Percentiles rank a stretch among this genome's conserved stretches.
These are phyloP conservation scores for Gillenia trifoliata DNA, from an alignment of 306 rosid species.

Conservation along the genomic window DNA sequence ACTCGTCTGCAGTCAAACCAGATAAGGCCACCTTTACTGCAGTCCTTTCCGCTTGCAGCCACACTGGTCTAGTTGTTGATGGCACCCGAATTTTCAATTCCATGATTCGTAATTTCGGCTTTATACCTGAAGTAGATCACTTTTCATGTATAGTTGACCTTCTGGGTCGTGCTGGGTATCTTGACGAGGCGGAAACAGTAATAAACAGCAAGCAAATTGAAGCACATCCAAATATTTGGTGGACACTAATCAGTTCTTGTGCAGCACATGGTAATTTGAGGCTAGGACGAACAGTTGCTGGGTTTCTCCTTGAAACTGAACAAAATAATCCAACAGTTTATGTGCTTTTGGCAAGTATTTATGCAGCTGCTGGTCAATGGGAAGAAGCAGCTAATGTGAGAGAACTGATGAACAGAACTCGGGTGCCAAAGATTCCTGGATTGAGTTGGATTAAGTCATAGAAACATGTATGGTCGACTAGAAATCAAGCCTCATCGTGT, in stretches of 20 bases:
- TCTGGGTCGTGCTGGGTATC: slow-evolving; percentile 65
- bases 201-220: slow-evolving; percentile 41
- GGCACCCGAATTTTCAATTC: slow-evolving; percentile 48
- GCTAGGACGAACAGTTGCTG: slow-evolving; percentile 57
- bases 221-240: slow-evolving; percentile 58
- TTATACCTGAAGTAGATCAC: slow-evolving; percentile 56
- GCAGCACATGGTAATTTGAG: slow-evolving; percentile 68
- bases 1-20: slow-evolving; percentile 40
- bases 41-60: slow-evolving; percentile 80
- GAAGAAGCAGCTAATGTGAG: slow-evolving; percentile 69
- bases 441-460: slow-evolving; percentile 55
- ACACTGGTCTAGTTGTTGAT: slow-evolving; percentile 61
- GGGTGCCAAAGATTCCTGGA: slow-evolving; percentile 56
- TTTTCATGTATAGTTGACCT: slow-evolving; percentile 76
- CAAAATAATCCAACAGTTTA: slow-evolving; percentile 56
- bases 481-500: too few relatives aligned
- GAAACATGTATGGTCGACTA: not conserved
- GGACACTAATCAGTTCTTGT: slow-evolving; percentile 84
- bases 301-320: slow-evolving; percentile 56
- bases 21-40: slow-evolving; percentile 70
- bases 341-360: slow-evolving; percentile 70
- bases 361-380: slow-evolving; percentile 71
- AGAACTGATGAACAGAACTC: slow-evolving; percentile 38
- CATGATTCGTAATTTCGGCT: slow-evolving; percentile 47
- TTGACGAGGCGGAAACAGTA: slow-evolving; percentile 65